phyloP scores from a whole-genome alignment of 306 rosid species.

The Vigna unguiculata region DNA sequence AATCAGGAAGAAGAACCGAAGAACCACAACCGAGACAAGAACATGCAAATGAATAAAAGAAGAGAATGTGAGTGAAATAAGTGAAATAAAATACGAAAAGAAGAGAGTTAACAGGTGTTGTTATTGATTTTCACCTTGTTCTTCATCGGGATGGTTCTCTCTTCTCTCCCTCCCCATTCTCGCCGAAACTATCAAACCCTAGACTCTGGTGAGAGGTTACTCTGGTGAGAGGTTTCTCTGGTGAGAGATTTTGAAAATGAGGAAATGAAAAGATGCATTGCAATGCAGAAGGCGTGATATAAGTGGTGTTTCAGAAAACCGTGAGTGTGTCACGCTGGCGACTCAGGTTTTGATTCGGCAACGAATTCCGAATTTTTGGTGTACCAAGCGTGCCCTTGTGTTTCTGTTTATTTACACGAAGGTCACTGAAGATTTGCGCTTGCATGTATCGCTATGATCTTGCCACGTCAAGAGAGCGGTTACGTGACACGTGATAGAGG shows the following conservation, averaged over 20 bases:
- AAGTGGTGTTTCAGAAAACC: not conserved
- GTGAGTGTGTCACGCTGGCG: not conserved
- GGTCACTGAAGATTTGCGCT: not conserved
- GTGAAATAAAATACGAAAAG: not conserved
- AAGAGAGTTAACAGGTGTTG: not conserved
- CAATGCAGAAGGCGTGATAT: not conserved
- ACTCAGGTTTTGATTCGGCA: not conserved
- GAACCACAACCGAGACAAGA: not conserved
- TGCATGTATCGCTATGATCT: not conserved
- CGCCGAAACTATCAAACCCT: conserved; percentile 36
- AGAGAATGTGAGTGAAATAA: not conserved
- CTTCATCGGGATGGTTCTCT: not conserved
- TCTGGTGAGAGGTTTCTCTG: not conserved
- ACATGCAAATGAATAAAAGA: not conserved
- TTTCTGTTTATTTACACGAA: not conserved
- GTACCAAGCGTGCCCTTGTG: conserved; percentile 20
- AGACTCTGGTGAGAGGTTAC: conserved; percentile 19
- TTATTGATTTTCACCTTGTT: conserved; percentile 20
- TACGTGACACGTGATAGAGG: not conserved
- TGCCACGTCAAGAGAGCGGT: not conserved
- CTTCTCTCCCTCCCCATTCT: conserved; percentile 37
- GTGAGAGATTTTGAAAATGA: not conserved
- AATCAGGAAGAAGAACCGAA: not conserved
- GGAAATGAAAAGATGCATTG: not conserved
- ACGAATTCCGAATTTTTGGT: not conserved